Evolutionary conservation across 306 rosid genomes (phyloP).

Genomic region (Rosa rugosa): DNA sequence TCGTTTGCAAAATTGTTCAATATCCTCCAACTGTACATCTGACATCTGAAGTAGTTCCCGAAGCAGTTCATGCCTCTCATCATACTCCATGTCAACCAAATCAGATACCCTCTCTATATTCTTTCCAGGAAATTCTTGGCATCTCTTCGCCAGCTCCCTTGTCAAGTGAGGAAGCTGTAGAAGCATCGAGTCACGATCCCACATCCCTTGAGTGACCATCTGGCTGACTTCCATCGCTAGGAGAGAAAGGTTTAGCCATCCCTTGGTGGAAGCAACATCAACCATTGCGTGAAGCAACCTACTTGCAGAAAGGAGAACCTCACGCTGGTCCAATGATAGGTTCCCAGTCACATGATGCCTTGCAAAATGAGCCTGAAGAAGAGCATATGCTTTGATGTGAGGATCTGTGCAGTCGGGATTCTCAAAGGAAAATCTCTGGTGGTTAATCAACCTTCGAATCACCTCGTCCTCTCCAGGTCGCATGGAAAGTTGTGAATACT

Average conservation of each 20-base stretch:
- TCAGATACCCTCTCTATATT: slow-evolving; percentile 78
- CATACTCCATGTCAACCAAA: slow-evolving; percentile 88
- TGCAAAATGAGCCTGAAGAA: slow-evolving; percentile 92
- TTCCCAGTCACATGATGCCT: slow-evolving; percentile 83
- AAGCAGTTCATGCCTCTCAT: slow-evolving; percentile 72
- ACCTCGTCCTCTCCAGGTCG: slow-evolving; percentile 94
- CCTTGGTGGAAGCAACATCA: slow-evolving; percentile 88
- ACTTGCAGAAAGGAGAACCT: slow-evolving; percentile 79
- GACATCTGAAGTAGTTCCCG: slow-evolving; percentile 81
- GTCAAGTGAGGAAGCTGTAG: slow-evolving; percentile 92
- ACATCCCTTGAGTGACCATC: slow-evolving; percentile 93
- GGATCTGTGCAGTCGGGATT: slow-evolving; percentile 81
- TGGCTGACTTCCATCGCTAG: slow-evolving; percentile 96
- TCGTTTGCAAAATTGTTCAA: slow-evolving; percentile 78
- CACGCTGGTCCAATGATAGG: slow-evolving; percentile 80
- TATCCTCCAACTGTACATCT: slow-evolving; percentile 65
- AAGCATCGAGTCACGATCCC: slow-evolving; percentile 94
- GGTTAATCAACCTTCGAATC: slow-evolving; percentile 76
- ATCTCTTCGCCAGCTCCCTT: slow-evolving; percentile 78
- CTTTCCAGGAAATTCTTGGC: slow-evolving; percentile 69
- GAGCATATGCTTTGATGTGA: slow-evolving; percentile 79
- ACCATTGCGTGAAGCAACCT: slow-evolving; percentile 91
- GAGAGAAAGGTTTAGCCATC: slow-evolving; percentile 84
- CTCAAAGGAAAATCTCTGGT: slow-evolving; percentile 86
- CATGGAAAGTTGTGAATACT: slow-evolving; percentile 79